Conservation (phyloP, 768 basidiomycete species). For the Agrocybe pediades region DNA sequence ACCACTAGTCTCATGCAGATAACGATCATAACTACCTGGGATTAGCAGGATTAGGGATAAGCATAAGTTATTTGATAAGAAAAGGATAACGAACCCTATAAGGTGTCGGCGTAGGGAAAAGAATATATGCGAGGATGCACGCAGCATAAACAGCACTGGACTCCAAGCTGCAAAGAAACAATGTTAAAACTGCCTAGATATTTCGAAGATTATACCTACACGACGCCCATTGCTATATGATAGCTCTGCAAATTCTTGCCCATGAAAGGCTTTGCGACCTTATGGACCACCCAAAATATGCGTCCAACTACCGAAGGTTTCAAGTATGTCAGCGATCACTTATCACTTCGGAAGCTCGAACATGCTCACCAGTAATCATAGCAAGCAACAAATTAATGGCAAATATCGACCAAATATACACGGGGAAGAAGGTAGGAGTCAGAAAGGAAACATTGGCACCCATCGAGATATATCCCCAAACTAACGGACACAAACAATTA, state of each 20-base stretch:
- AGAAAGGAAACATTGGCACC: neutral
- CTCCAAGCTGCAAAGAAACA: conserved; percentile 14
- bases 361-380: conserved; percentile 20
- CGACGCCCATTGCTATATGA: conserved; percentile 7
- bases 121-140: conserved; percentile 20
- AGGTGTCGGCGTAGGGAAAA: conserved; percentile 3
- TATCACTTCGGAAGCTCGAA: neutral
- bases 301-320: conserved; percentile 4
- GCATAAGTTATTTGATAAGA: neutral
- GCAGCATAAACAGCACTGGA: conserved; percentile 28
- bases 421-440: conserved; percentile 1
- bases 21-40: conserved; percentile 8
- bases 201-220: neutral
- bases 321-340: no score
- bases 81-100: conserved; percentile 12
- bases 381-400: conserved; percentile 25
- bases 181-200: neutral
- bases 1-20: conserved; percentile 27
- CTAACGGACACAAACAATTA: conserved; percentile 4
- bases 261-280: neutral
- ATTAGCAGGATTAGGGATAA: neutral
- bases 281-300: conserved; percentile 12
- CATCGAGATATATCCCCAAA: conserved; percentile 21
- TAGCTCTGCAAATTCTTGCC: conserved; percentile 1
- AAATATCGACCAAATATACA: conserved; percentile 27